A percentile compares a stretch with the other conserved stretches of the same genome.
phyloP scores from a whole-genome alignment of 2,329 filamentous ascomycete species.

The Scedosporium aurantiacum region DNA sequence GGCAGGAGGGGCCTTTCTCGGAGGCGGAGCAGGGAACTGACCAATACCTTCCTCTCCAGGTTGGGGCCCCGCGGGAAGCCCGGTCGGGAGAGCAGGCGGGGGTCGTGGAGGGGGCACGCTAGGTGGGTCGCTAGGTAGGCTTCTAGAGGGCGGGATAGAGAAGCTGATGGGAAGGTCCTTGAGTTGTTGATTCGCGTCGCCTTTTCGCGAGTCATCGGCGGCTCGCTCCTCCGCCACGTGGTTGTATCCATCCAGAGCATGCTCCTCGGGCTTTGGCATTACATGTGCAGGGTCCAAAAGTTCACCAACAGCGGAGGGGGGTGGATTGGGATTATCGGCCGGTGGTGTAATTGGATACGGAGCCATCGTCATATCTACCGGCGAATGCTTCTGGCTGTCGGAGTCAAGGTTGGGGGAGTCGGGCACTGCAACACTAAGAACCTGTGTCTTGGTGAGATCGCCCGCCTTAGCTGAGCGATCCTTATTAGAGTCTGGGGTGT shows the following conservation, averaged over 20 bases:
- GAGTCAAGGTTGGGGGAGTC: slow-evolving; percentile 39
- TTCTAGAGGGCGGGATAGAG: slow-evolving; percentile 44
- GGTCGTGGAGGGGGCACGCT: slow-evolving; percentile 40
- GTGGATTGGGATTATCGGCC: slow-evolving; percentile 33
- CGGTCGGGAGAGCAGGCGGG: slow-evolving; percentile 26
- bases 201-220: slow-evolving; percentile 32
- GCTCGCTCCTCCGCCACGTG: slow-evolving; percentile 39
- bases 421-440: slow-evolving; percentile 15
- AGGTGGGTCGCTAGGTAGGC: slow-evolving; percentile 39
- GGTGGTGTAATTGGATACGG: slow-evolving; percentile 57
- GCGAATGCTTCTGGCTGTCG: slow-evolving; percentile 41
- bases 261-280: slow-evolving; percentile 51
- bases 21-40: slow-evolving; percentile 49
- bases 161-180: slow-evolving; percentile 39
- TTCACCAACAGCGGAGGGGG: slow-evolving; percentile 34
- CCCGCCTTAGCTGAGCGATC: background rate
- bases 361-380: slow-evolving; percentile 47
- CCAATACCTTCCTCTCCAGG: slow-evolving; percentile 31
- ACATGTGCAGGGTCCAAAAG: slow-evolving; percentile 44
- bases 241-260: slow-evolving; percentile 46
- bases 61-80: slow-evolving; percentile 26
- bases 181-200: slow-evolving; percentile 28
- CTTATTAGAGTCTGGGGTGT: background rate
- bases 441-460: background rate
- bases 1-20: slow-evolving; percentile 74